Evolutionary conservation across 2,329 filamentous ascomycete genomes (phyloP).

Genomic region (Metarhizium album): DNA sequence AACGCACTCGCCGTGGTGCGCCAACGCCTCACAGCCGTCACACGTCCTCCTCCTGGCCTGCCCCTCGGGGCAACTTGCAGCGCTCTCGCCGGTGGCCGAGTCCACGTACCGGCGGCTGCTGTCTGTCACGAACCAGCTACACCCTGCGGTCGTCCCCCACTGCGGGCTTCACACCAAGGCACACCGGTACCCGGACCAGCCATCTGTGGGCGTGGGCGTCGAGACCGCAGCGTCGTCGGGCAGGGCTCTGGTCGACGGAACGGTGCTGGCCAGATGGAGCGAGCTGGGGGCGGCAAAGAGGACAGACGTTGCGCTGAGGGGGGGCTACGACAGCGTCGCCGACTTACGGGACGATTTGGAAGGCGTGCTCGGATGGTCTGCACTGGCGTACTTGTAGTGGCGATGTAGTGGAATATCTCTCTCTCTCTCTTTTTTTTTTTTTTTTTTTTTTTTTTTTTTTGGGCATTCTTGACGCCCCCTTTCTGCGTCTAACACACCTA

Average conservation of each 20-base stretch:
- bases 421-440: no score
- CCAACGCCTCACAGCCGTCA: constrained; percentile 11
- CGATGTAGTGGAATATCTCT: no score
- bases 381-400: constrained; percentile 43
- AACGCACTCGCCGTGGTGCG: constrained; percentile 35
- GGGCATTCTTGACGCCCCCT: no score
- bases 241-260: constrained; percentile 66
- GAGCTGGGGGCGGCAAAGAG: constrained; percentile 63
- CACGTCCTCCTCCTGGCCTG: constrained; percentile 58
- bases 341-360: constrained; percentile 62
- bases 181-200: constrained; percentile 48
- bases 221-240: constrained; percentile 45
- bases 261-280: constrained; percentile 61
- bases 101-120: constrained; percentile 73
- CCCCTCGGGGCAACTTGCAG: constrained; percentile 62
- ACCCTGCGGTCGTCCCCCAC: constrained; percentile 62
- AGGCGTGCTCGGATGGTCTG: constrained; percentile 49
- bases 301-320: constrained; percentile 62
- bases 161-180: constrained; percentile 77
- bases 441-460: no score
- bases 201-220: constrained; percentile 36
- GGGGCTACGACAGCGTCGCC: constrained; percentile 54
- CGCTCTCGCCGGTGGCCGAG: constrained; percentile 70
- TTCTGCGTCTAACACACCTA: background rate
- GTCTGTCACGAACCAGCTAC: constrained; percentile 69